Conservation (phyloP, 2,329 filamentous ascomycete genomes). For the Zymoseptoria tritici region DNA sequence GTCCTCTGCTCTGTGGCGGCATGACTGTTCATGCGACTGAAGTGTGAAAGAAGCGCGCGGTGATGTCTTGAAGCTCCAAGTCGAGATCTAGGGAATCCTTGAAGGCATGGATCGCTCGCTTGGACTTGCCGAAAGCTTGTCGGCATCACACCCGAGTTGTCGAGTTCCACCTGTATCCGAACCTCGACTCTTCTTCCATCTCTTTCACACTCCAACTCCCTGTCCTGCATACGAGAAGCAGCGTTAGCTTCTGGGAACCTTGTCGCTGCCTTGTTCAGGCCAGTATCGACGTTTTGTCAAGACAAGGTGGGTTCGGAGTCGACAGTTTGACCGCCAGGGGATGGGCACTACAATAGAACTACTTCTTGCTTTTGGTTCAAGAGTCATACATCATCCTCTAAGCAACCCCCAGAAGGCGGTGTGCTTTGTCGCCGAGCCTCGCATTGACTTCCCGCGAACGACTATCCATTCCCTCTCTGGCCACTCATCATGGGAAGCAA, state of each 20-base stretch:
- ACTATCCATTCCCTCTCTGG: neutral
- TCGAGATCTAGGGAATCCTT: neutral
- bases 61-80: neutral
- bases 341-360: too few relatives aligned
- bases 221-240: too few relatives aligned
- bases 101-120: neutral
- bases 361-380: too few relatives aligned
- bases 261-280: too few relatives aligned
- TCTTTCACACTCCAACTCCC: neutral
- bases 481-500: neutral
- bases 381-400: neutral
- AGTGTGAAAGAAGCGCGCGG: neutral
- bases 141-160: neutral
- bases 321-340: too few relatives aligned
- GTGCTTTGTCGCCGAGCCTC: neutral
- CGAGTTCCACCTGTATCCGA: neutral
- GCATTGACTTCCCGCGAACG: neutral
- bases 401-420: neutral
- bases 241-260: too few relatives aligned
- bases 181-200: neutral
- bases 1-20: constrained; percentile 40
- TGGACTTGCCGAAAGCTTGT: neutral
- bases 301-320: too few relatives aligned
- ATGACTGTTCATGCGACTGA: constrained; percentile 17
- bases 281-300: too few relatives aligned